These are phyloP conservation scores for Phytophthora meadii DNA, from an alignment of 352 stramenopile species.

Conservation along the genomic window DNA sequence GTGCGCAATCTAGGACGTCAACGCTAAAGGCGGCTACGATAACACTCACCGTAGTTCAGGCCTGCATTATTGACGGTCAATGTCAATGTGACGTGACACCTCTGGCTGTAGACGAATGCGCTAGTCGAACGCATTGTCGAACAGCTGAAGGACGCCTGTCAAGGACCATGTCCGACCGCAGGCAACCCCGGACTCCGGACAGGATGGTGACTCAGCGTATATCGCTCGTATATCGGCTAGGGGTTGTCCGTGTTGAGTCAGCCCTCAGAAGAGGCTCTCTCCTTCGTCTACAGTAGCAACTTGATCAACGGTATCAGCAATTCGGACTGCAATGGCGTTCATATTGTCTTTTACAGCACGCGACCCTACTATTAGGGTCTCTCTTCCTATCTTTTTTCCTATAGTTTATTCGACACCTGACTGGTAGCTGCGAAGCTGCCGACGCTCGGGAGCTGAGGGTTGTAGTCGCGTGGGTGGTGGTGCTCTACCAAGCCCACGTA, in stretches of 20 bases:
- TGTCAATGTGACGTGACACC: not conserved
- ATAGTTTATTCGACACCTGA: conserved; percentile 9
- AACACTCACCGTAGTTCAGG: not conserved
- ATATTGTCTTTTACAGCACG: not conserved
- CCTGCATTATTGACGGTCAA: no score
- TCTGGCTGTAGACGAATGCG: conserved; percentile 24
- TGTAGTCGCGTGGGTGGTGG: conserved; percentile 38
- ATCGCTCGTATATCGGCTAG: conserved; percentile 9
- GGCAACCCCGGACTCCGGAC: not conserved
- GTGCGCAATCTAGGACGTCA: not conserved
- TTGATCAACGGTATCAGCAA: no score
- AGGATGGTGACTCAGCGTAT: conserved; percentile 27
- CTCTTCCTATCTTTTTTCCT: not conserved
- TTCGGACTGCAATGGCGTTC: no score
- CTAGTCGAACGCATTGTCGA: conserved; percentile 29
- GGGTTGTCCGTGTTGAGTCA: conserved; percentile 20
- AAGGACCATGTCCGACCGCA: conserved; percentile 18
- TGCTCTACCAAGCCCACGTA: conserved; percentile 40
- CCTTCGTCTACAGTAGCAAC: no score
- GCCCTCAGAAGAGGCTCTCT: conserved; percentile 12
- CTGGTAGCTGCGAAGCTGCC: conserved; percentile 11
- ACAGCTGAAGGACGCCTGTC: conserved; percentile 11
- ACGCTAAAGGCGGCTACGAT: no score
- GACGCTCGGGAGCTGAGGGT: conserved; percentile 11
- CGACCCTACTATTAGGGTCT: not conserved